A percentile compares a stretch with the other conserved stretches of the same genome.
Evolutionary conservation across 306 rosid species (phyloP).

Genomic region (Prunus dulcis): DNA sequence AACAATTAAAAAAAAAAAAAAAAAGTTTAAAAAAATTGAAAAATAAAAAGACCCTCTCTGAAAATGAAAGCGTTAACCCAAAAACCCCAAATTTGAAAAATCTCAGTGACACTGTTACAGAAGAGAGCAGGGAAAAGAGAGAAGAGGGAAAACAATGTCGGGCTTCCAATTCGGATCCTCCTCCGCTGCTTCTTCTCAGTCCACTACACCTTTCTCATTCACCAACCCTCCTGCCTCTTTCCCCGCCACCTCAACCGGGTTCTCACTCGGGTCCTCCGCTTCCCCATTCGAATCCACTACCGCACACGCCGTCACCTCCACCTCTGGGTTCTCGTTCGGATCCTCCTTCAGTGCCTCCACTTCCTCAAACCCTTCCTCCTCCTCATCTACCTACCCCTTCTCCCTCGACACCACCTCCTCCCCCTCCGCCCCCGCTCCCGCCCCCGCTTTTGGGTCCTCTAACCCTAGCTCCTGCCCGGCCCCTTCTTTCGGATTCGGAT

Average conservation of each 20-base stretch:
- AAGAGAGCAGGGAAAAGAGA: neutral
- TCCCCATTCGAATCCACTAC: slow-evolving; percentile 10
- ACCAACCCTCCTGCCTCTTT: slow-evolving; percentile 1
- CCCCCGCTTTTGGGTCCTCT: slow-evolving; percentile 9
- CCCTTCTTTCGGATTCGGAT: slow-evolving; percentile 24
- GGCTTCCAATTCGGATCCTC: slow-evolving; percentile 51
- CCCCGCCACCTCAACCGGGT: slow-evolving; percentile 28
- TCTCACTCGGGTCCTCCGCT: slow-evolving; percentile 16
- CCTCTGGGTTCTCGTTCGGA: slow-evolving; percentile 20
- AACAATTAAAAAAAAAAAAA: no score
- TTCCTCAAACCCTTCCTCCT: slow-evolving; percentile 42
- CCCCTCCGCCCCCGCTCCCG: slow-evolving; percentile 12
- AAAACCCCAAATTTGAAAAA: slow-evolving; percentile 21
- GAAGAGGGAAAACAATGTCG: slow-evolving; percentile 42
- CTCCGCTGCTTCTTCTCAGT: slow-evolving; percentile 21
- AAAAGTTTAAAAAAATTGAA: no score
- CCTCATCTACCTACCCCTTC: slow-evolving; percentile 32
- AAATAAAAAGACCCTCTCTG: neutral
- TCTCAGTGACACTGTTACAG: neutral
- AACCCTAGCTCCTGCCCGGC: slow-evolving; percentile 23
- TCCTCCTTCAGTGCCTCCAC: slow-evolving; percentile 27
- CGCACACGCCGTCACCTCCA: slow-evolving; percentile 24
- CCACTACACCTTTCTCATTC: slow-evolving; percentile 39
- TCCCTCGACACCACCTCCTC: neutral
- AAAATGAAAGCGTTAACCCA: neutral